Base-by-base conservation (phyloP, 2,329 filamentous ascomycete species). In the Thielaviopsis cerberus region DNA sequence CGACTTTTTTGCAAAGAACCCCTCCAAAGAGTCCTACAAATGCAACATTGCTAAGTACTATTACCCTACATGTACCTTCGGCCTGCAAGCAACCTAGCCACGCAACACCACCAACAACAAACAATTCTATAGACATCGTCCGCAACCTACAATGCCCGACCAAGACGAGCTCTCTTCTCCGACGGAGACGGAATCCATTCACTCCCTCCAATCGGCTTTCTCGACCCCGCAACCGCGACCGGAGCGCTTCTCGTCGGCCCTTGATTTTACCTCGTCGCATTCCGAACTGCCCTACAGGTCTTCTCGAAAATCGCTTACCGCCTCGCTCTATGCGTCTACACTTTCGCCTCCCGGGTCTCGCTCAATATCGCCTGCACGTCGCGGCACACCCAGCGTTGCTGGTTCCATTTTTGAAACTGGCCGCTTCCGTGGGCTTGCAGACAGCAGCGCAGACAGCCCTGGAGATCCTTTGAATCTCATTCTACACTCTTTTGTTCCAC, bases 401-500 rank as follows among this genome's bases (percentile, higher is more conserved):
- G 74, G 78, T 45, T 82, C 82, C 24, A 73, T 85, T 41, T 80
- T 81, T 62, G 75, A 74, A 30, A 70, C 71, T 30, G 69, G 71
- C 15, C 66, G 70, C 11, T 72, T 70, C 54, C 72, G 73, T 58
- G 72, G 71, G 10, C 68, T 78, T 2, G 67, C 74, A 1, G 73
- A 75, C 41, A 69, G 66, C 45, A 69, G 69, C 1, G 71, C 70
- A 11, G 73, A 75, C 51, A 72, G 69, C 59, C 74, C 75, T 1
- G 72, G 73, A 11, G 78, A 82, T 59, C 79, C 80, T 30, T 69
- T 81, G 23, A 77, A 76, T 62, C 73, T 95, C 54, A 83, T 97
- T 51, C 75, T 94, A 57, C 83, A 84, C 60, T 85, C 89, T 1
- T 95, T 95, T 67, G 87, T 91, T 15, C 94, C 92, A 0, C 86